Base-by-base conservation (phyloP, 495 filamentous ascomycete species). In the Lepidopterella palustris region DNA sequence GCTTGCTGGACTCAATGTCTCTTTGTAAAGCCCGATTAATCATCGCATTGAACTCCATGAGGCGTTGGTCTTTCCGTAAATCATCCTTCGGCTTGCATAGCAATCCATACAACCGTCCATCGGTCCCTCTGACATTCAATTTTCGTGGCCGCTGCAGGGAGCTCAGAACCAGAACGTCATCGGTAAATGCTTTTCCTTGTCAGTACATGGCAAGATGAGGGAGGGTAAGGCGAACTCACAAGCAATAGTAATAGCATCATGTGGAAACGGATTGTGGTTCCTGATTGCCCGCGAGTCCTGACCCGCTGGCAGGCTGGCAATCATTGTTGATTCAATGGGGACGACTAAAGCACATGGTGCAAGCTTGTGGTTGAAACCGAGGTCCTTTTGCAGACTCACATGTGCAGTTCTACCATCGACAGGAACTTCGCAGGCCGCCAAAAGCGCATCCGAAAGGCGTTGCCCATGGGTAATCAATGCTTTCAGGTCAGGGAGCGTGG, bases 41-140 rank as follows among this genome's bases (percentile, higher is more conserved):
- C 85, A 97, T 92, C 57, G 86, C 84, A 70, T 96, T 97, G 79
- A 97, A 99, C 69, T 97, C 95, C 95, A 99, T 97, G 21, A 98
- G 83, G 48, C 93, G 88, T 66, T 96, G 91, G 62, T 99, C 93
- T 64, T 96, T 97, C 5, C 93, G 87, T 4, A 99, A 80, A 71
- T 99, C 95, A 68, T 97, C 93, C 71, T 97, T 97, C 4, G 93
- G 93, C 67, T 99, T 99, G 77, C 95, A 93, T 48, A 99, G 80
- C 15, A 97, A 82, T 26, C 87, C 86, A 67, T 99, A 99, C 5
- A 81, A 78, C 52, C 85, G 84, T 11, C 93, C 93, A 72, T 99
- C 90, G 0, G 88, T 91, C 5, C 92, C 93, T 42, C 86, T 81
- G 27, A 93, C 88, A 27, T 84, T 90, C 62, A 99, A 85, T 68